Evolutionary conservation across 257 asterid genomes (phyloP).

Genomic region (Anisodus acutangulus): DNA sequence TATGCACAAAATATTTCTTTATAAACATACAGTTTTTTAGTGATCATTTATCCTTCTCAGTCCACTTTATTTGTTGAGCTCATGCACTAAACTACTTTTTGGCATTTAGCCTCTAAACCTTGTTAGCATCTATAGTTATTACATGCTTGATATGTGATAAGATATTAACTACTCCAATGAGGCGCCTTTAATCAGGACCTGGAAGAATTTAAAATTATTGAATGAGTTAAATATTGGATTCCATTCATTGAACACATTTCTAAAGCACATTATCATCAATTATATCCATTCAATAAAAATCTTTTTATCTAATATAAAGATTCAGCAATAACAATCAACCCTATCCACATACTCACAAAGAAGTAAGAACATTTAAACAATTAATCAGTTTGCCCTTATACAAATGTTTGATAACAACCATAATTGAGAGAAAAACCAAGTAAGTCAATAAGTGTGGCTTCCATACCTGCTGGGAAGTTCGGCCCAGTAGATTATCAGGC

Average conservation of each 20-base stretch:
- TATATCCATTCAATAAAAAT: background rate
- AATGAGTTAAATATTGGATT: background rate
- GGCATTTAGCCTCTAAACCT: constrained; percentile 5
- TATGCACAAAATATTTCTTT: constrained; percentile 5
- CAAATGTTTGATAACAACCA: constrained; percentile 5
- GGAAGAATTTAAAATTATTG: background rate
- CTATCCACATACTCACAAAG: background rate
- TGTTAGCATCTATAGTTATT: background rate
- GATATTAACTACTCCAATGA: background rate
- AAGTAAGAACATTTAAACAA: constrained; percentile 18
- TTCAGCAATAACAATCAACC: background rate
- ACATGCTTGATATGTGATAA: constrained; percentile 21
- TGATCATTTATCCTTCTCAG: background rate
- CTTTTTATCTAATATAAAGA: background rate
- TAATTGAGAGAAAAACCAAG: constrained; percentile 27
- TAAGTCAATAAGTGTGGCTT: constrained; percentile 1
- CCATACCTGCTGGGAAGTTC: constrained; percentile 84
- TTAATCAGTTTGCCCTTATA: background rate
- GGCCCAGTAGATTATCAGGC: constrained; percentile 96
- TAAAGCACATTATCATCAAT: background rate
- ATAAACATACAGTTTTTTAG: background rate
- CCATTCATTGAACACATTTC: background rate
- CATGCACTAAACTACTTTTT: constrained; percentile 10
- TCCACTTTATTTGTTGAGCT: constrained; percentile 5
- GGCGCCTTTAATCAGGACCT: background rate